A percentile compares a stretch with the other conserved stretches of the same genome.
These are phyloP conservation scores for Cadophora malorum DNA, from an alignment of 2,329 filamentous ascomycete genomes.

Conservation along the genomic window DNA sequence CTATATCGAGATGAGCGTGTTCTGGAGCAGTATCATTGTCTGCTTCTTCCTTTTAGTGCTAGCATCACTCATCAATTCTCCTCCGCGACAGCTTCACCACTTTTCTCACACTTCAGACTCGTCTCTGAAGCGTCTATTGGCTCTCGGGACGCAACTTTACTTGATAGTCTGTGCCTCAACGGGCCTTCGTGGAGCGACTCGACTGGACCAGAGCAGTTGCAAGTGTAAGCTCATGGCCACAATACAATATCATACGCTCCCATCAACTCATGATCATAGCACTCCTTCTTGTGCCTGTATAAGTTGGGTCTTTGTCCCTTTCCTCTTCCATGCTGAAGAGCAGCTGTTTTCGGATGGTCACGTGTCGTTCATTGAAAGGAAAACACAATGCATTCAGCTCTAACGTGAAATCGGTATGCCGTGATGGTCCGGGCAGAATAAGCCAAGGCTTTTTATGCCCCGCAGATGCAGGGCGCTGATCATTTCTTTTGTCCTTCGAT, in stretches of 20 bases:
- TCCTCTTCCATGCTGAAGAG: too few relatives aligned
- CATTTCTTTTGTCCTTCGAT: slow-evolving; percentile 6
- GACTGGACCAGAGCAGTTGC: neutral
- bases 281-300: neutral
- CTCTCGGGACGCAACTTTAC: too few relatives aligned
- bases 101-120: neutral
- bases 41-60: too few relatives aligned
- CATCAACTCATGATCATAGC: neutral
- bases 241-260: neutral
- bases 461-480: neutral
- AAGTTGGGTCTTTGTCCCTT: too few relatives aligned
- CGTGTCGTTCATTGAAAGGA: neutral
- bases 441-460: neutral
- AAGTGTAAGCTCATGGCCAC: neutral
- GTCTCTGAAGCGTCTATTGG: too few relatives aligned
- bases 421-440: neutral
- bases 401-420: neutral
- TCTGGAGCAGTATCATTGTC: too few relatives aligned
- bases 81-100: neutral
- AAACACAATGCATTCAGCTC: slow-evolving; percentile 3
- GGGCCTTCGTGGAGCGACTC: too few relatives aligned
- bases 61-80: neutral
- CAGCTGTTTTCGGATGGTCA: neutral
- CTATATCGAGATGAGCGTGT: too few relatives aligned
- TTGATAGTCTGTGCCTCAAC: too few relatives aligned